These are phyloP conservation scores for Rickenella mellea DNA, from an alignment of 768 basidiomycete species.

Conservation along the genomic window DNA sequence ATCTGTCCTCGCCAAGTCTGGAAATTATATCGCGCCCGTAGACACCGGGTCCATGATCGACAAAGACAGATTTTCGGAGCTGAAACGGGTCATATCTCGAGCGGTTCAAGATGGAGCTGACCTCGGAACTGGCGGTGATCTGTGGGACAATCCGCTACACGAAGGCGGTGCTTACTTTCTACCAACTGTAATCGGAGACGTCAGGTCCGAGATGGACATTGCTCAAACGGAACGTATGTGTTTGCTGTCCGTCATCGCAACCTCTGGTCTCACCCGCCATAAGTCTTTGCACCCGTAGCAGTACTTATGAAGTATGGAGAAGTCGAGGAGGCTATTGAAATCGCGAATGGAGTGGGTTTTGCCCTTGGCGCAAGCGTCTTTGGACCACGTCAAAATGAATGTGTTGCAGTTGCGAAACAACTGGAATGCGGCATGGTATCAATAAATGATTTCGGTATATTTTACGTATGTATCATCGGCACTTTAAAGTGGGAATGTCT, in stretches of 20 bases:
- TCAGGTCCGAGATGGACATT: constrained; percentile 60
- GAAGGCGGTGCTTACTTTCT: constrained; percentile 74
- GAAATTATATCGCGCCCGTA: constrained; percentile 61
- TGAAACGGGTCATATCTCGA: constrained; percentile 51
- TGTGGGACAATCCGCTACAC: constrained; percentile 55
- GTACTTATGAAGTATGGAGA: constrained; percentile 77
- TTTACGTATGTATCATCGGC: constrained; percentile 48
- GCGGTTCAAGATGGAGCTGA: constrained; percentile 64
- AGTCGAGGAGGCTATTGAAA: constrained; percentile 75
- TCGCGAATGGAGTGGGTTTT: constrained; percentile 83
- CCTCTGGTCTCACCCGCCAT: constrained; percentile 1
- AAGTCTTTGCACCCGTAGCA: constrained; percentile 92
- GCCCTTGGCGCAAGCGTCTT: constrained; percentile 94
- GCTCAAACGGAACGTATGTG: constrained; percentile 71
- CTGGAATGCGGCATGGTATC: constrained; percentile 97
- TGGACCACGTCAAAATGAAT: constrained; percentile 73
- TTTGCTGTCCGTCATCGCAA: background rate
- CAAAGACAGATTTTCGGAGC: constrained; percentile 54
- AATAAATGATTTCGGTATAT: constrained; percentile 88
- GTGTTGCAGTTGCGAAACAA: constrained; percentile 67
- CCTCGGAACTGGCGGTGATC: constrained; percentile 53
- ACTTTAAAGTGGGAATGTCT: constrained; percentile 9
- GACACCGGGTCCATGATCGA: constrained; percentile 89
- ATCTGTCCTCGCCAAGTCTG: constrained; percentile 59
- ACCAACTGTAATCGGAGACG: constrained; percentile 81